Evolutionary conservation across 2,329 filamentous ascomycete genomes (phyloP).

Genomic region (Dothistroma septosporum): DNA sequence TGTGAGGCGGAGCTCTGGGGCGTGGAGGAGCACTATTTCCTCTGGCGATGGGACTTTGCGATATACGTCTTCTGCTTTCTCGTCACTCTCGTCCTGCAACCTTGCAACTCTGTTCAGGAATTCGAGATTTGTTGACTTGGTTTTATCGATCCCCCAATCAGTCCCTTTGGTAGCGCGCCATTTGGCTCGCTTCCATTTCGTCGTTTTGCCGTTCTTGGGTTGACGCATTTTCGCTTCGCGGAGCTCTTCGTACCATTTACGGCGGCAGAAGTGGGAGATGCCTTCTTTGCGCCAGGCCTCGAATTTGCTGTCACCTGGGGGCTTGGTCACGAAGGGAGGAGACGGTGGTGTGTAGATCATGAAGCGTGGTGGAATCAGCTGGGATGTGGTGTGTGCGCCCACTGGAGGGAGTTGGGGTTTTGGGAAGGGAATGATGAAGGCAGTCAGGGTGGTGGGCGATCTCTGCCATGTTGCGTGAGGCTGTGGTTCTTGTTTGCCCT

Average conservation of each 20-base stretch:
- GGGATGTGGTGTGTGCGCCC: conserved; percentile 25
- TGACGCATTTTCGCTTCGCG: conserved; percentile 37
- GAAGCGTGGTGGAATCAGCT: conserved; percentile 39
- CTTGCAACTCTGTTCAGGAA: conserved; percentile 41
- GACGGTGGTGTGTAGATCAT: conserved; percentile 45
- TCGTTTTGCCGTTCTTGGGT: conserved; percentile 38
- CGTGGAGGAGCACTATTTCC: conserved; percentile 42
- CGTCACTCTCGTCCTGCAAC: conserved; percentile 19
- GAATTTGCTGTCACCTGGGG: conserved; percentile 34
- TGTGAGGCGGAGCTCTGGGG: conserved; percentile 27
- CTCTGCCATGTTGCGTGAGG: conserved; percentile 39
- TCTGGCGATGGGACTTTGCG: conserved; percentile 38
- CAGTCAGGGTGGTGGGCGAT: conserved; percentile 40
- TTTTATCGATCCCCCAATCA: conserved; percentile 39
- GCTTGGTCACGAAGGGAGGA: conserved; percentile 39
- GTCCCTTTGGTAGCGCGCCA: conserved; percentile 40
- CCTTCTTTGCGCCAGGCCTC: conserved; percentile 35
- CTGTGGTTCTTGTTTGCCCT: conserved; percentile 8
- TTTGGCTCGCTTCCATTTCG: conserved; percentile 43
- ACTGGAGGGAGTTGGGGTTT: conserved; percentile 35
- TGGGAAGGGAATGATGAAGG: conserved; percentile 44
- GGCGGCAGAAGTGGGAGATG: conserved; percentile 41
- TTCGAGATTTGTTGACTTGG: conserved; percentile 42
- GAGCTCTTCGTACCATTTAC: conserved; percentile 46
- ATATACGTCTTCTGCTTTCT: conserved; percentile 33